Base-by-base conservation (phyloP, 352 stramenopile species). In the Phytophthora crassamura region DNA sequence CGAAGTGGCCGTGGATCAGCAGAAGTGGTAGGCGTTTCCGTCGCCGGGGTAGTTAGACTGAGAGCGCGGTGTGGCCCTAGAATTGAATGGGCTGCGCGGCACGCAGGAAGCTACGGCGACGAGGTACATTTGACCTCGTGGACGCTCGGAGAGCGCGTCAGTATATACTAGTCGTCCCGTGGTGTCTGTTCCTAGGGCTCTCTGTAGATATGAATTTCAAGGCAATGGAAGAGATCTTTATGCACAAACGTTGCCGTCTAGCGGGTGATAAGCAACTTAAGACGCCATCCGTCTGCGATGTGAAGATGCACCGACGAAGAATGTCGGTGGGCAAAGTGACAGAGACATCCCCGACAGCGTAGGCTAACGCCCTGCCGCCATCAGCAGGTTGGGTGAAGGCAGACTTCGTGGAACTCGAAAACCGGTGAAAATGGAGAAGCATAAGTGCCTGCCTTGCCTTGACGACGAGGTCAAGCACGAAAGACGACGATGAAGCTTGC, bases 1-100 rank as follows among this genome's bases (percentile, higher is more conserved):
- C 43, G 51, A 72, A 40, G 68, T 80, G 28, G 69, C 69, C 5
- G 45, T 74, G 45, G 69, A 77, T 25, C 56, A 72, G 42, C 69
- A 72, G 41, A 72, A 76, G 35, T 68, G 49, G 41, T 71, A 74
- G 57, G 20, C 34, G 16, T 46, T 18, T 34, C 46, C 33, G 22
- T 58, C 10, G n/a, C 18, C 42, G 32, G 20, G n/a, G 55, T 61
- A 66, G 47, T 64, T 74, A 71, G 58, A 68, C 57, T 46, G 48
- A 70, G 48, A 61, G 28, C 22, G 56, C 46, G 42, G 56, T 51
- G 42, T 58, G 33, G 57, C 51, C 34, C 47, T 41, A 30, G 50
- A 62, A 25, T 25, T 64, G 50, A 72, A 72, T 59, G 57, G 56
- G 30, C 43, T 57, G 36, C 18, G 35, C 42, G 41, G 42, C 42